Conservation (phyloP, 345 rosid genomes). For the Citropsis articulata region DNA sequence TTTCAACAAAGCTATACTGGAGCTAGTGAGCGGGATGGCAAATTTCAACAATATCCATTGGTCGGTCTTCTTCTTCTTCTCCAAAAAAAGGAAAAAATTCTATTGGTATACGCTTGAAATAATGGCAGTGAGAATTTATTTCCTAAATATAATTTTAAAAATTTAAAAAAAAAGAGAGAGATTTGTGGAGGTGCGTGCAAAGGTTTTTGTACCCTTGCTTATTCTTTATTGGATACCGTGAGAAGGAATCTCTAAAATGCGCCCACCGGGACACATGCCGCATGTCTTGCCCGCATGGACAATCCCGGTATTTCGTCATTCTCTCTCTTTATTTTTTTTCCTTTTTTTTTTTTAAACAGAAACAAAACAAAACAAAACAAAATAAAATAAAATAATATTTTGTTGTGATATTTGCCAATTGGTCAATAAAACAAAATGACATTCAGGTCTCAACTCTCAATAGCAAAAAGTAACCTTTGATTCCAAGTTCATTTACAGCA, state of each 20-base stretch:
- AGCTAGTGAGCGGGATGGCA: not conserved
- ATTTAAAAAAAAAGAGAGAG: not conserved
- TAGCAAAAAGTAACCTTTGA: no score
- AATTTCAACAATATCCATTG: no score
- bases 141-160: no score
- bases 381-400: not conserved
- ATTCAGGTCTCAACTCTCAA: no score
- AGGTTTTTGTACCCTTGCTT: slow-evolving; percentile 9
- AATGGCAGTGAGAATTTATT: no score
- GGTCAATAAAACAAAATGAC: not conserved
- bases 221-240: slow-evolving; percentile 25
- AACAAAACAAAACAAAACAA: not conserved
- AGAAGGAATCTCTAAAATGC: slow-evolving; percentile 35
- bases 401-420: not conserved
- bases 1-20: not conserved
- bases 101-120: not conserved
- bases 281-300: slow-evolving; percentile 7
- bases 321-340: no score
- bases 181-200: slow-evolving; percentile 15
- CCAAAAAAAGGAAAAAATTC: not conserved
- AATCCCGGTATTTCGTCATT: not conserved
- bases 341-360: no score
- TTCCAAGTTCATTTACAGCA: no score
- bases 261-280: slow-evolving; percentile 26
- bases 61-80: no score